A percentile compares a stretch with the other conserved stretches of the same genome.
These are phyloP conservation scores for Cryptococcus maquisensis DNA, from an alignment of 1,284 basidiomycete genomes.

Conservation along the genomic window DNA sequence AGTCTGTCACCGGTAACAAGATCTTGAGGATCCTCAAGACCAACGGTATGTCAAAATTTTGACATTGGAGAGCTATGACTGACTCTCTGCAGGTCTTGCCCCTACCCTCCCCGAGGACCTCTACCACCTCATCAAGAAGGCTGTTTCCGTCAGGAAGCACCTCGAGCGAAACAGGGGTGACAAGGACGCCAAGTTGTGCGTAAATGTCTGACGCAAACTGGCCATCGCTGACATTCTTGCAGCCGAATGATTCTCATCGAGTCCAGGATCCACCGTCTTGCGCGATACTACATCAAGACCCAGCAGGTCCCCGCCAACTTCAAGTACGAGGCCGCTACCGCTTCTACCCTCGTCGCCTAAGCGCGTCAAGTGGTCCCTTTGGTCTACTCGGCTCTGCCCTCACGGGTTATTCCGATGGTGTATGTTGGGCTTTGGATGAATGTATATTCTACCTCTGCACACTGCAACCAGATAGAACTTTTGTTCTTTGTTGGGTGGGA, in stretches of 20 bases:
- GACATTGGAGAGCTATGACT: not conserved
- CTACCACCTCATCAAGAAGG: conserved; percentile 99
- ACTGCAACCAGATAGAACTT: too few relatives aligned
- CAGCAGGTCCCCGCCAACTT: conserved; percentile 96
- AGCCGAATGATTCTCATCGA: conserved; percentile 92
- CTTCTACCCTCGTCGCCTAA: conserved; percentile 58
- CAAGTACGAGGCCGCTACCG: conserved; percentile 93
- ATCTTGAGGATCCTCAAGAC: conserved; percentile 97
- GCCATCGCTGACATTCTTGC: not conserved
- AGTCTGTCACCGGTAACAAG: conserved; percentile 98
- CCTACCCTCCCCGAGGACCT: conserved; percentile 98
- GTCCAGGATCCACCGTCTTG: conserved; percentile 94
- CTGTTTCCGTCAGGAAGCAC: conserved; percentile 97
- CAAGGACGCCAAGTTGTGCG: conserved; percentile 88
- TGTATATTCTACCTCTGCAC: too few relatives aligned
- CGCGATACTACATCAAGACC: conserved; percentile 96
- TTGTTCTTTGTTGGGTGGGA: too few relatives aligned
- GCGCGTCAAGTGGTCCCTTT: conserved; percentile 9
- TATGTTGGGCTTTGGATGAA: too few relatives aligned
- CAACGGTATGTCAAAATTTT: conserved; percentile 61
- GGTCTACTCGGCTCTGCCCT: not conserved
- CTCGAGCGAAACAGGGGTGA: conserved; percentile 98
- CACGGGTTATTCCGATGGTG: too few relatives aligned
- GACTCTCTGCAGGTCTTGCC: conserved; percentile 67
- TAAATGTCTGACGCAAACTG: conserved; percentile 18